Base-by-base conservation (phyloP, 2,329 filamentous ascomycete genomes). In the Dothideomycetidae sp. region DNA sequence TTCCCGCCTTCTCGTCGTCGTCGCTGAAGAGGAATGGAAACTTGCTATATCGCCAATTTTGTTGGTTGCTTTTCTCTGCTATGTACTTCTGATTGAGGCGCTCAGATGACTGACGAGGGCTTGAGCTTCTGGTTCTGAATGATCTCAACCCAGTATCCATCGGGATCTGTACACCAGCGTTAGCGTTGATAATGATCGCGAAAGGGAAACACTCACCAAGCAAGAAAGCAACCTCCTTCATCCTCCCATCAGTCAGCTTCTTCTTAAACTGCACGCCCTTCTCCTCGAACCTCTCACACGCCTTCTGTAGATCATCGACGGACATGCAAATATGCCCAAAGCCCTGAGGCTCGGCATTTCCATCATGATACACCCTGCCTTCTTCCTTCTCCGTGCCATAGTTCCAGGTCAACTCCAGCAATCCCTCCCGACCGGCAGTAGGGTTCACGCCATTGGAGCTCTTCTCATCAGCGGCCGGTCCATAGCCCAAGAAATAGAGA, bases 221-320 rank as follows among this genome's bases (percentile, higher is more conserved):
- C 32, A 96, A 62, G 54, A 96, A 96, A 0, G 90, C 90, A 37
- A 96, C 78, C 46, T 90, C 83, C 69, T 82, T 88, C 86, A 94
- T 93, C 33, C 66, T 58, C 2, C 88, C 88, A 45, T 96, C 88
- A 2, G 83, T 93, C 44, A 96, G 68, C 46, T 82, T 71, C 75
- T 96, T 96, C 75, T 93, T 93, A 83, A 85, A 98, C 59, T 71
- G 77, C 39, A 88, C 80, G 4, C 78, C 73, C 53, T 82, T 64
- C 39, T 75, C 73, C 56, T 96, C 90, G 49, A 96, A 86, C 10
- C 86, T 73, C 53, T 77, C 63, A 61, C 88, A 94, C 7, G 90
- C 86, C 5, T 80, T 79, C 37, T 90, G 77, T n/a, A 96, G 55
- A 54, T 93, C 75, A 53, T 96, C 88, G 10, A 94, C 86, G 1